These are phyloP conservation scores for Chlamydomonas sp. DNA, from an alignment of 139 green algal species.

Conservation along the genomic window DNA sequence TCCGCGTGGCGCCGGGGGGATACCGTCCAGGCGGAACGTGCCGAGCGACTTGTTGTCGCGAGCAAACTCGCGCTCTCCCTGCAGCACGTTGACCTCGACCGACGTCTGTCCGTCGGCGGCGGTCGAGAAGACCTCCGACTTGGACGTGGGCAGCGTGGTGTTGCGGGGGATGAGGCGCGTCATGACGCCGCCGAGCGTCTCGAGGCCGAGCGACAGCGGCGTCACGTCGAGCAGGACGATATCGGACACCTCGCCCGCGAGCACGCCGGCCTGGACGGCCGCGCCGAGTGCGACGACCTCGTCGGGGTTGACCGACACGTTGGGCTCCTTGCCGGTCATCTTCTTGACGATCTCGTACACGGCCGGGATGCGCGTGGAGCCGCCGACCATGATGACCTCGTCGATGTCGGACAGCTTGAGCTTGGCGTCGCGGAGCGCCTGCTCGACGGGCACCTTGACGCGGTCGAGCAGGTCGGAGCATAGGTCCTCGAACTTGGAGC, in stretches of 20 bases:
- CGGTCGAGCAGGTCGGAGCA: constrained; percentile 89
- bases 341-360: constrained; percentile 87
- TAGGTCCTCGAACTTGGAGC: constrained; percentile 86
- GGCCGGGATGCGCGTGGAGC: constrained; percentile 94
- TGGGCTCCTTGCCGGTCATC: constrained; percentile 88
- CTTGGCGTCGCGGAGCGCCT: constrained; percentile 89
- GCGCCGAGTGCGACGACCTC: constrained; percentile 98
- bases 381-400: constrained; percentile 93
- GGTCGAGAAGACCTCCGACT: constrained; percentile 95
- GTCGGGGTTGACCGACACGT: constrained; percentile 97
- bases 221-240: constrained; percentile 98
- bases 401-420: constrained; percentile 79
- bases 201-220: constrained; percentile 90
- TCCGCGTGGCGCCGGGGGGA: constrained; percentile 88
- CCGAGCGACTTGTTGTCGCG: constrained; percentile 96
- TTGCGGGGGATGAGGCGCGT: constrained; percentile 96
- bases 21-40: constrained; percentile 93
- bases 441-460: constrained; percentile 82
- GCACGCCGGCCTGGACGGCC: constrained; percentile 80
- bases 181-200: constrained; percentile 96
- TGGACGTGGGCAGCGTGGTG: constrained; percentile 95
- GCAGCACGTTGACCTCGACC: constrained; percentile 97
- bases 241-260: constrained; percentile 76
- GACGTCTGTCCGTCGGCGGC: constrained; percentile 90
- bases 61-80: constrained; percentile 74